Evolutionary conservation across 306 rosid species (phyloP).

Genomic region (Inga leiocalycina): DNA sequence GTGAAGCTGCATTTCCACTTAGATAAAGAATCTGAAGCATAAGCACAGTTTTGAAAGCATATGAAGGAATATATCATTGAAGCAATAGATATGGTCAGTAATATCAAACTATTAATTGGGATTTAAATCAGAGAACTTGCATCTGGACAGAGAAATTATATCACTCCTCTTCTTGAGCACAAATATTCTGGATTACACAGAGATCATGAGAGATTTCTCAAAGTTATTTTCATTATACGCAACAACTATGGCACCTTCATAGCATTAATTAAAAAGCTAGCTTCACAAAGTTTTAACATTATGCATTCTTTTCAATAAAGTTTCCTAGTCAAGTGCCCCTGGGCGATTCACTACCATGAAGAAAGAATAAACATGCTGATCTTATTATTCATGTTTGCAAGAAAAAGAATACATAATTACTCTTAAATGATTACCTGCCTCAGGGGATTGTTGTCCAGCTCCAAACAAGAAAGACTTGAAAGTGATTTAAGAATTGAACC

Average conservation of each 20-base stretch:
- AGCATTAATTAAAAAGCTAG: not conserved
- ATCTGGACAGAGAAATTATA: not conserved
- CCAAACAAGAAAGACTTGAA: constrained; percentile 5
- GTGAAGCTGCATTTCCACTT: too few relatives aligned
- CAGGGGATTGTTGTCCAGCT: constrained; percentile 80
- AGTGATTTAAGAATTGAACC: too few relatives aligned
- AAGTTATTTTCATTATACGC: constrained; percentile 16
- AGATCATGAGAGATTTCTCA: not conserved
- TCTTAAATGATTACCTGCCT: constrained; percentile 57
- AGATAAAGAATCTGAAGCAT: too few relatives aligned
- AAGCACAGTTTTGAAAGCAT: constrained; percentile 35
- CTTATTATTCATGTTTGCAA: constrained; percentile 25
- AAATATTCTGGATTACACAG: too few relatives aligned
- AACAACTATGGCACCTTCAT: not conserved
- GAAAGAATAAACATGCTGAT: constrained; percentile 12
- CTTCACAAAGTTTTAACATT: not conserved
- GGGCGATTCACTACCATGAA: not conserved
- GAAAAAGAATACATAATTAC: constrained; percentile 21
- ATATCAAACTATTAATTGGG: constrained; percentile 27
- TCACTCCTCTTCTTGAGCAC: too few relatives aligned
- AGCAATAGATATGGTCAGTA: constrained; percentile 30
- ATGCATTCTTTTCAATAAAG: not conserved
- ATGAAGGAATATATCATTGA: constrained; percentile 67
- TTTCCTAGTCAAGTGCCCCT: not conserved
- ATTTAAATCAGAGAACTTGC: constrained; percentile 22